Conservation (phyloP, 2,329 filamentous ascomycete species). For the Penicillium griseofulvum region DNA sequence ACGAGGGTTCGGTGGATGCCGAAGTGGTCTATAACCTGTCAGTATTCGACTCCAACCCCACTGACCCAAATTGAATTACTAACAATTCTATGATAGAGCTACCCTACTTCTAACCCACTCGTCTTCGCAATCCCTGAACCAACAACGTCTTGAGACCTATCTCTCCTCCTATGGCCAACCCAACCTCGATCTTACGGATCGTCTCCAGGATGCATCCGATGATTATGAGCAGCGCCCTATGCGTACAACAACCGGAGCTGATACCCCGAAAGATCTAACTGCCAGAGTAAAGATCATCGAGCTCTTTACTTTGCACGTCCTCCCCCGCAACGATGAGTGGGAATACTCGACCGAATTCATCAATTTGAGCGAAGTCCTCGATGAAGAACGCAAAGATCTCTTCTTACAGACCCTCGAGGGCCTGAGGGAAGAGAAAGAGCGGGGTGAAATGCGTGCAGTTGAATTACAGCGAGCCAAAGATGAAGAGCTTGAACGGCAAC, state of each 20-base stretch:
- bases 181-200: constrained; percentile 67
- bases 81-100: constrained; percentile 60
- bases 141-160: constrained; percentile 83
- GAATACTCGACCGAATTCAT: constrained; percentile 93
- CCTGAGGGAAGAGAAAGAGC: constrained; percentile 77
- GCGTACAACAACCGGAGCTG: constrained; percentile 59
- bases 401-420: constrained; percentile 83
- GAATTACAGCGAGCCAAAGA: constrained; percentile 62
- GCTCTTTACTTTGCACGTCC: constrained; percentile 89
- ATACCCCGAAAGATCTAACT: constrained; percentile 80
- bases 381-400: constrained; percentile 85
- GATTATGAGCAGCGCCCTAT: constrained; percentile 35
- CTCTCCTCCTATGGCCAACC: constrained; percentile 74
- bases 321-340: constrained; percentile 94
- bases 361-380: constrained; percentile 76
- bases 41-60: constrained; percentile 26
- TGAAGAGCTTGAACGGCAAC: constrained; percentile 53
- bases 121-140: constrained; percentile 76
- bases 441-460: constrained; percentile 63
- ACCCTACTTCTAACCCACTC: constrained; percentile 90
- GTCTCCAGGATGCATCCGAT: constrained; percentile 50
- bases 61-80: background rate
- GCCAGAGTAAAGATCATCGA: constrained; percentile 89
- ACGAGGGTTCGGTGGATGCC: constrained; percentile 86
- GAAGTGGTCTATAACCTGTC: constrained; percentile 71